A percentile compares a stretch with the other conserved stretches of the same genome.
phyloP scores from a whole-genome alignment of 441 rosid species.

The Mallotus repandus region DNA sequence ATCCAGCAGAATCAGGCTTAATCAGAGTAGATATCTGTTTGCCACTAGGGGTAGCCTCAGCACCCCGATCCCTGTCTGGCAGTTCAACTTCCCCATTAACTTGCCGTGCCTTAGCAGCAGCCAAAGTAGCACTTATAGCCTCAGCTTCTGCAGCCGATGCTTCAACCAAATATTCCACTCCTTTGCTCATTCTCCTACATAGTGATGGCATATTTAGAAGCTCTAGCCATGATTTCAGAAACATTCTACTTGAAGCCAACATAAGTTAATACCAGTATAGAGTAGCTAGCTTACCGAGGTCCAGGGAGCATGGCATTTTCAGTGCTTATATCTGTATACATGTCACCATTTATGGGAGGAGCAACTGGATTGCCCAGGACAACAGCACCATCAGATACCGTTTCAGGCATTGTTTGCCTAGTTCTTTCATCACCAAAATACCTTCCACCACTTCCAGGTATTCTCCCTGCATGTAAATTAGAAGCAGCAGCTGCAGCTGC shows the following conservation, averaged over 20 bases:
- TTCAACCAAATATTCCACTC: conserved; percentile 95
- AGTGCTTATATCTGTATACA: conserved; percentile 90
- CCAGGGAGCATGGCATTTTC: conserved; percentile 87
- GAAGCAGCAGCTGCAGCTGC: conserved; percentile 85
- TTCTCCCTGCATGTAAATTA: conserved; percentile 51
- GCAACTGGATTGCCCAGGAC: conserved; percentile 94
- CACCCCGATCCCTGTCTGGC: conserved; percentile 81
- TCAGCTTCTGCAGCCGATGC: conserved; percentile 99
- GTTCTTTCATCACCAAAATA: conserved; percentile 79
- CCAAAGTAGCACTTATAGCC: conserved; percentile 93
- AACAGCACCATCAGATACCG: conserved; percentile 81
- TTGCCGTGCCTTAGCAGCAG: conserved; percentile 97
- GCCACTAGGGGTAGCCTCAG: conserved; percentile 97
- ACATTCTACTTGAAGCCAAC: conserved; percentile 4
- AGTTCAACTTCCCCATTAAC: conserved; percentile 89
- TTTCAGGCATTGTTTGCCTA: conserved; percentile 59
- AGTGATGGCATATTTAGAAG: conserved; percentile 22
- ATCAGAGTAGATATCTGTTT: conserved; percentile 63
- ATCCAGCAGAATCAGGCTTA: conserved; percentile 70
- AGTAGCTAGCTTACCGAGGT: conserved; percentile 52
- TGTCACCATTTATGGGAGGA: conserved; percentile 85
- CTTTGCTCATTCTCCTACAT: conserved; percentile 84
- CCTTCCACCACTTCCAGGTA: conserved; percentile 51
- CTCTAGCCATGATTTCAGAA: conserved; percentile 6
- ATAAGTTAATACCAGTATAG: conserved; percentile 4